Base-by-base conservation (phyloP, 2,329 filamentous ascomycete genomes). In the Stemphylium lycopersici region DNA sequence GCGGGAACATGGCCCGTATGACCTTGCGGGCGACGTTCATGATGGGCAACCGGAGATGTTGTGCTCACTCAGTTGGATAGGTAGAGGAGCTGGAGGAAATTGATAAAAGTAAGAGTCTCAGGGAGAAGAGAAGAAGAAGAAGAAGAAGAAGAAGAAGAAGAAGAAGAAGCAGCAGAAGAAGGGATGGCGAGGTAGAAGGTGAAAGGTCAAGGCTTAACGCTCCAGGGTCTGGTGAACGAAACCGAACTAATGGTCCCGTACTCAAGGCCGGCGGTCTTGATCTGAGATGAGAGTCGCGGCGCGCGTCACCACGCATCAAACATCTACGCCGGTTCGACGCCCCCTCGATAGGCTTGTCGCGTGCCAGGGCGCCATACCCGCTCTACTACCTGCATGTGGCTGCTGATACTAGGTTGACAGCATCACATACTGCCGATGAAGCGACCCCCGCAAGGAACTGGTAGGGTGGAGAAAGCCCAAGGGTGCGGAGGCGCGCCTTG, bases 401-500 rank as follows among this genome's bases (percentile, higher is more conserved):
- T 34, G 31, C 18, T 24, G 12, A 34, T 15, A 45, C 42, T 31
- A 45, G n/a, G 26, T 29, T 29, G 26, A 10, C 26, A 29, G 26
- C 26, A 29, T 29, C 10, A 29, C 26, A 3, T 2, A 29, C 6
- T 29, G 26, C 26, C 10, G 8, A 8, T 29, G 26, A 29, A 29
- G 26, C 8, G 26, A 7, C 42, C n/a, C 31, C 29, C 42, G n/a
- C 31, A 45, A 12, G 18, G 18, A n/a, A 15, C 18, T 45, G 31
- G 42, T 45, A 34, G 42, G 42, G n/a, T 33, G 29, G 13, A 34
- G 16, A 45, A n/a, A 18, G 18, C 29, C 42, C 42, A 34, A 22
- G 42, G 31, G 32, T 45, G 32, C 42, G 42, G 32, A 45, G 42
- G 42, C 42, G 42, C 42, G 42, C 18, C 42, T 36, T 36, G 42